Evolutionary conservation across 139 green algal species (phyloP).

Genomic region (Asterochloris erici): DNA sequence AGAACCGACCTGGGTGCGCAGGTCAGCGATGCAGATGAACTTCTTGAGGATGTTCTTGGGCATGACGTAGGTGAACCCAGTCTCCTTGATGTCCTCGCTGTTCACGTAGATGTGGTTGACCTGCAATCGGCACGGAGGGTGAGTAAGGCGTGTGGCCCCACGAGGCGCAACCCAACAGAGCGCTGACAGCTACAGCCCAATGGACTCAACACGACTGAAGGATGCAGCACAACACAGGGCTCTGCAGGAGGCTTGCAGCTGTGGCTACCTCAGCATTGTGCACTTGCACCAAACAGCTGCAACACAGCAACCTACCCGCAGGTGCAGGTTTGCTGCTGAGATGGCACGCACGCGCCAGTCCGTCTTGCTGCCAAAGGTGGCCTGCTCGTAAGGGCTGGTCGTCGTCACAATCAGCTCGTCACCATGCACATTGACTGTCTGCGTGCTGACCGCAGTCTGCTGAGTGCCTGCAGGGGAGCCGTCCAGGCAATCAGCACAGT

Average conservation of each 20-base stretch:
- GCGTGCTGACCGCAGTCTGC: conserved; percentile 92
- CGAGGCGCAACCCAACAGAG: too few species aligned
- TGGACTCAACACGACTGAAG: too few species aligned
- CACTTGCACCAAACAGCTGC: too few species aligned
- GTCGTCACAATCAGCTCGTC: conserved; percentile 98
- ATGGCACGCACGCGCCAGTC: conserved; percentile 99
- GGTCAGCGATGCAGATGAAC: conserved; percentile 98
- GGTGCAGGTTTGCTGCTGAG: conserved; percentile 94
- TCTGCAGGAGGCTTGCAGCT: too few species aligned
- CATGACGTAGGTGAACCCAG: conserved; percentile 97
- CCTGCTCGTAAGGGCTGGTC: conserved; percentile 95
- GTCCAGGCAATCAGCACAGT: too few species aligned
- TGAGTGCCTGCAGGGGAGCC: conserved; percentile 37
- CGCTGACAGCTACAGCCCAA: too few species aligned
- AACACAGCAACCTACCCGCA: conserved; percentile 46
- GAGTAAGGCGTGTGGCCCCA: too few species aligned
- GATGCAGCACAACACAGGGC: too few species aligned
- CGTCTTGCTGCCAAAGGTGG: conserved; percentile 91
- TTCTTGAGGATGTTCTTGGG: conserved; percentile 99
- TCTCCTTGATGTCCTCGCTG: conserved; percentile 91
- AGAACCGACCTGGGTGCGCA: conserved; percentile 85
- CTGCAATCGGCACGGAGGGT: too few species aligned
- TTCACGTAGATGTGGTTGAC: conserved; percentile 99
- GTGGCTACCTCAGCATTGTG: too few species aligned
- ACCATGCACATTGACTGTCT: conserved; percentile 95